These are phyloP conservation scores for Paraleonurus japonicus DNA, from an alignment of 257 asterid species.

Conservation along the genomic window DNA sequence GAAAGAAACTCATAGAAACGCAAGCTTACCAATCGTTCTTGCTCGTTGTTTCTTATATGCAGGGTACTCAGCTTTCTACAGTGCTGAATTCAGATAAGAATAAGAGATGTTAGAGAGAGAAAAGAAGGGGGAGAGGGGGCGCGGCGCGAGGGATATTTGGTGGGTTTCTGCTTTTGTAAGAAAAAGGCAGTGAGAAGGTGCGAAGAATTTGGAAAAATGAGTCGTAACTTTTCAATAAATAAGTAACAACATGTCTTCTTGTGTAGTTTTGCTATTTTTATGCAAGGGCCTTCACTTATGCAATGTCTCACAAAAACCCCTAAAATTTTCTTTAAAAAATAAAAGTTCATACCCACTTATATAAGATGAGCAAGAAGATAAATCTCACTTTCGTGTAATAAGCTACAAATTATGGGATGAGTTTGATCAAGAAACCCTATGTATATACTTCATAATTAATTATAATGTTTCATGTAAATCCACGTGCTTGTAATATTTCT, in stretches of 20 bases:
- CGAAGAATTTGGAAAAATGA: constrained; percentile 32
- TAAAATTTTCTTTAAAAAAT: neutral
- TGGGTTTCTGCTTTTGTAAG: constrained; percentile 24
- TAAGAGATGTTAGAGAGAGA: neutral
- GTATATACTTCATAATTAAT: neutral
- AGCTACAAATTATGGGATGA: neutral
- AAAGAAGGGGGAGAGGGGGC: neutral
- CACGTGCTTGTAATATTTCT: neutral
- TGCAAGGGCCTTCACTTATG: neutral
- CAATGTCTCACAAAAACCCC: neutral
- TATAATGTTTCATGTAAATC: neutral
- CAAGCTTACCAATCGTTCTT: constrained; percentile 26
- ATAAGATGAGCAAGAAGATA: neutral
- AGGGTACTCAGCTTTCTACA: constrained; percentile 15
- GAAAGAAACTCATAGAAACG: neutral
- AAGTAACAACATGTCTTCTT: neutral
- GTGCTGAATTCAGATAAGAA: constrained; percentile 26
- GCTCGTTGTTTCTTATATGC: neutral
- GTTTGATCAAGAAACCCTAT: neutral
- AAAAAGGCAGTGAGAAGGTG: constrained; percentile 25
- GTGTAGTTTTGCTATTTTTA: neutral
- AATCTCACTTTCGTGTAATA: neutral
- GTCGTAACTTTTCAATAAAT: neutral
- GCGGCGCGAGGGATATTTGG: constrained; percentile 9
- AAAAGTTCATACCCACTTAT: neutral